A percentile compares a stretch with the other conserved stretches of the same genome.
These are phyloP conservation scores for Aspergillus felis DNA, from an alignment of 2,329 filamentous ascomycete species.

Conservation along the genomic window DNA sequence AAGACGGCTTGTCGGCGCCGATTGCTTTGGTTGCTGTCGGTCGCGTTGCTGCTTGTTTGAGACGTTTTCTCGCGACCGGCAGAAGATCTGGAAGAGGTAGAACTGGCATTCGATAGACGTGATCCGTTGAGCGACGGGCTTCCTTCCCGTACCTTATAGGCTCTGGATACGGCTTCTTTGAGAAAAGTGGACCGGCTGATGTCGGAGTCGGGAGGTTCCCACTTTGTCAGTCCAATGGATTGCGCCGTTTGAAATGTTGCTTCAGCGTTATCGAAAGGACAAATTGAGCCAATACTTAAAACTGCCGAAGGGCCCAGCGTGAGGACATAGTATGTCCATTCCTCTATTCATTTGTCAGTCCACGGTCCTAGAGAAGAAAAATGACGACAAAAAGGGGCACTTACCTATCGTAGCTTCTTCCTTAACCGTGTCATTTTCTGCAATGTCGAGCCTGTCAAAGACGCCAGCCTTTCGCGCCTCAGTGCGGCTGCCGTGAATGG, in stretches of 20 bases:
- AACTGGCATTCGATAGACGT: conserved; percentile 8
- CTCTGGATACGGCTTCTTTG: conserved; percentile 56
- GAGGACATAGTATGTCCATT: conserved; percentile 59
- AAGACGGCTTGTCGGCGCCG: conserved; percentile 31
- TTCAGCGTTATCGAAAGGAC: conserved; percentile 35
- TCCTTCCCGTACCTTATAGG: conserved; percentile 49
- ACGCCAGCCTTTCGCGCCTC: conserved; percentile 55
- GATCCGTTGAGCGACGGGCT: conserved; percentile 1
- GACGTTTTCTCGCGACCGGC: conserved; percentile 8
- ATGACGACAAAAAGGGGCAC: conserved; percentile 8
- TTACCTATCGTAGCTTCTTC: conserved; percentile 54
- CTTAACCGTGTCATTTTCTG: conserved; percentile 34
- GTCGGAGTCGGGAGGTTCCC: conserved; percentile 47
- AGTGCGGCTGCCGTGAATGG: conserved; percentile 51
- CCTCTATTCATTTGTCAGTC: conserved; percentile 41
- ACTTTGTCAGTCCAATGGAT: conserved; percentile 54
- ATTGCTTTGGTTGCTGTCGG: conserved; percentile 13
- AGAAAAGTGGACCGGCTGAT: conserved; percentile 55
- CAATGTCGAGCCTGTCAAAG: conserved; percentile 52
- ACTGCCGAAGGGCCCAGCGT: conserved; percentile 57
- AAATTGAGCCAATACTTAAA: conserved; percentile 47
- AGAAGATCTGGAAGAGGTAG: conserved; percentile 7
- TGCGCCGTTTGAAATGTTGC: conserved; percentile 52
- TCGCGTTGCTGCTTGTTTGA: conserved; percentile 7
- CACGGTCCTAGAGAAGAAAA: background rate